Evolutionary conservation across 371 early-diverging fungal species (phyloP).

Genomic region (Lichtheimia hyalospora): DNA sequence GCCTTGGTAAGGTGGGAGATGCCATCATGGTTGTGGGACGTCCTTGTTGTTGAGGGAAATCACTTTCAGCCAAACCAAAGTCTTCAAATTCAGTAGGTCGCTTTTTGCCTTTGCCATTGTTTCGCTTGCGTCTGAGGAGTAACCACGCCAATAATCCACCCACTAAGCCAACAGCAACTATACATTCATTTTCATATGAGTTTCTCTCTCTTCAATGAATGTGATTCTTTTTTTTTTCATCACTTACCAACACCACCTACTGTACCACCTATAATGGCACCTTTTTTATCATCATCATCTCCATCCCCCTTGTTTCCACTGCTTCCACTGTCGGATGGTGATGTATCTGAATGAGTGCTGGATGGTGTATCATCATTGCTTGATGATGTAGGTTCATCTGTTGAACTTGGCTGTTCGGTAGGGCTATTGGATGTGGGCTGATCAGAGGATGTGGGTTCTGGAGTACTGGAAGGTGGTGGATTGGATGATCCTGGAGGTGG

Average conservation of each 20-base stretch:
- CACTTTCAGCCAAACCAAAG: slow-evolving; percentile 40
- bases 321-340: background rate
- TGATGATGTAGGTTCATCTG: too few species aligned
- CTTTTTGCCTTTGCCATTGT: slow-evolving; percentile 23
- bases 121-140: slow-evolving; percentile 28
- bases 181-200: background rate
- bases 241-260: slow-evolving; percentile 42
- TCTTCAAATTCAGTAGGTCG: slow-evolving; percentile 39
- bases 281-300: slow-evolving; percentile 18
- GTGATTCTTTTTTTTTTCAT: background rate
- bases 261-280: slow-evolving; percentile 35
- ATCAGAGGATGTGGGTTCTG: slow-evolving; percentile 3
- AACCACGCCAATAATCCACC: slow-evolving; percentile 41
- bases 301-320: background rate
- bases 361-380: background rate
- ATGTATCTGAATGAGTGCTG: background rate
- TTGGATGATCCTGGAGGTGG: slow-evolving; percentile 13
- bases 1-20: slow-evolving; percentile 38
- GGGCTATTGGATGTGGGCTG: slow-evolving; percentile 11
- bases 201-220: background rate
- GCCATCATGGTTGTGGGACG: slow-evolving; percentile 19
- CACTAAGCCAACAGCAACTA: slow-evolving; percentile 44
- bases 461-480: slow-evolving; percentile 10
- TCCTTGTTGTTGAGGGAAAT: slow-evolving; percentile 40
- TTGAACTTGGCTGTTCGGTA: slow-evolving; percentile 6